Conservation (phyloP, 495 filamentous ascomycete genomes). For the Neurospora terricola region DNA sequence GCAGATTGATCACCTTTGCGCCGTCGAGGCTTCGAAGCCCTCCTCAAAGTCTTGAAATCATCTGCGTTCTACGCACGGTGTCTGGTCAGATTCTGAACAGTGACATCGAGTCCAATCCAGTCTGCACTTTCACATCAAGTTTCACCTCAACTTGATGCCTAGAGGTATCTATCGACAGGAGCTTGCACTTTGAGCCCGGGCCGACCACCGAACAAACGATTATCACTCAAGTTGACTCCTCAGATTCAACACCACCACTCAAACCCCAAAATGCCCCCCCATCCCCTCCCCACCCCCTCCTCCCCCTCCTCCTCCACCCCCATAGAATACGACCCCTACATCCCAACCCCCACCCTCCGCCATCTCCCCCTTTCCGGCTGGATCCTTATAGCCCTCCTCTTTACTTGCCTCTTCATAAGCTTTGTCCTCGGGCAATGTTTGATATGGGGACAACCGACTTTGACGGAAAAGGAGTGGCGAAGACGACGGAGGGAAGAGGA, state of each 20-base stretch:
- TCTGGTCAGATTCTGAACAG: not conserved
- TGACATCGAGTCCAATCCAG: not conserved
- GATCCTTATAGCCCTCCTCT: not conserved
- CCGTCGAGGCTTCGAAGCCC: too few relatives aligned
- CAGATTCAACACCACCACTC: too few relatives aligned
- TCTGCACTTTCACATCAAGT: too few relatives aligned
- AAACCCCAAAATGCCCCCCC: too few relatives aligned
- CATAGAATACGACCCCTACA: not conserved
- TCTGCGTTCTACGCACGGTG: not conserved
- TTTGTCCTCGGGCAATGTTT: not conserved
- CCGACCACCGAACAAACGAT: too few relatives aligned
- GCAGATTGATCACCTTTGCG: not conserved
- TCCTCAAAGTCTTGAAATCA: too few relatives aligned
- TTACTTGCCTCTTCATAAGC: not conserved
- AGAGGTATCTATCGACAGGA: too few relatives aligned
- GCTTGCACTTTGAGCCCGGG: too few relatives aligned
- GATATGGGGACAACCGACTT: not conserved
- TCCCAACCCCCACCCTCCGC: not conserved
- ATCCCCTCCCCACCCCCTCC: too few relatives aligned
- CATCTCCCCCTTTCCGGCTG: not conserved
- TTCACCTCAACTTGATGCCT: too few relatives aligned
- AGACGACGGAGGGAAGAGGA: not conserved
- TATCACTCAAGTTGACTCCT: too few relatives aligned
- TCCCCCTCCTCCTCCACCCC: not conserved
- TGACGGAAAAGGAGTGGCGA: not conserved